Base-by-base conservation (phyloP, 768 basidiomycete species). In the Tremella yokohamensis region DNA sequence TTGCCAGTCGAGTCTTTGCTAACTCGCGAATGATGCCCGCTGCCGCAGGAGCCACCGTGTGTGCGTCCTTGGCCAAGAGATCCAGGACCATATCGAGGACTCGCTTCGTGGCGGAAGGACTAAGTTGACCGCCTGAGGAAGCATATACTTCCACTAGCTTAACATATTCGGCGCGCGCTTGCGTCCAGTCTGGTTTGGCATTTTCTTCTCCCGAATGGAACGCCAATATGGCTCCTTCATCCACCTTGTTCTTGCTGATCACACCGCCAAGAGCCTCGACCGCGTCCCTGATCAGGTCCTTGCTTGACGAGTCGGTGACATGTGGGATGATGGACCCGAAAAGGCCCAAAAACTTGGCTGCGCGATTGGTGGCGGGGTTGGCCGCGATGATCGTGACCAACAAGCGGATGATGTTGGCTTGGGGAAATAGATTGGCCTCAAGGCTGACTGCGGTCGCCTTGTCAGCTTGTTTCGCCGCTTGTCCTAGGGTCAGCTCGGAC, bases 321-420 rank as follows among this genome's bases (percentile, higher is more conserved):
- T 55, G 53, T 1, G 68, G 68, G 3, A 64, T 54, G 13, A 72
- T 56, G 16, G 51, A 61, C 3, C 56, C 54, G 16, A 72, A 57
- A 1, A 69, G 57, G 15, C 50, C 52, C 8, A 68, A 50, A 51
- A 72, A 66, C 19, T 54, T 54, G 25, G 52, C 22, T 2, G 63
- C 60, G 19, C 63, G 54, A 8, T 16, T 12, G 15, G 61, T 59
- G 16, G 65, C 54, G 11, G 70, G 70, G 57, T 63, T 68, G n/a
- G 68, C 61, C 11, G 70, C 70, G n/a, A 72, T 72, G 49, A 68
- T 62, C 44, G 70, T 72, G 29, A 69, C 42, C 49, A 72, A 66
- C 16, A 72, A 61, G 42, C 52, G 55, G 52, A 72, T 53, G 49
- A 69, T 69, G 25, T 69, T 66, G 16, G 63, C 66, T 22, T 55